Evolutionary conservation across 75 land plant genomes (phyloP).

Genomic region (Gnetum montanum): DNA sequence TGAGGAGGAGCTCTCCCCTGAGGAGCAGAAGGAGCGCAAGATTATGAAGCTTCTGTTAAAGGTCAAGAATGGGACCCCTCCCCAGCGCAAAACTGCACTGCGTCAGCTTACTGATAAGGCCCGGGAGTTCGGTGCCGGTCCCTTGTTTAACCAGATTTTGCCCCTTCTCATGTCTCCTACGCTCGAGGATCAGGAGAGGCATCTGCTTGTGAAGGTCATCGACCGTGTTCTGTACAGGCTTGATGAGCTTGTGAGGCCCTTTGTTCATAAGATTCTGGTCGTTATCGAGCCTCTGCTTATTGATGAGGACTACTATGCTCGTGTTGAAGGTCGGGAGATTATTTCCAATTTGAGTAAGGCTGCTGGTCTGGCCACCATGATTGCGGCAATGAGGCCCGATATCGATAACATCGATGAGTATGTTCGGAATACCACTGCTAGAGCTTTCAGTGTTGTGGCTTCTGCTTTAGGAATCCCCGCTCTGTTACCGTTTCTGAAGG

Average conservation of each 20-base stretch:
- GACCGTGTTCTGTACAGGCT: constrained; percentile 88
- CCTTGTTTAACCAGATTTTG: constrained; percentile 81
- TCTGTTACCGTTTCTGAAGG: constrained; percentile 87
- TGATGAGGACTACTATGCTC: constrained; percentile 98
- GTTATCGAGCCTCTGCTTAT: constrained; percentile 94
- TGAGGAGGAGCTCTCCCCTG: constrained; percentile 88
- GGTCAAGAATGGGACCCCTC: constrained; percentile 98
- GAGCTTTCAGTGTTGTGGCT: constrained; percentile 98
- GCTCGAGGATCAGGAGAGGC: constrained; percentile 92
- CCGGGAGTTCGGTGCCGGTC: constrained; percentile 93
- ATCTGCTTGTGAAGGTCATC: constrained; percentile 92
- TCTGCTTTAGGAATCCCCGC: constrained; percentile 97
- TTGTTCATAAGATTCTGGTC: constrained; percentile 93
- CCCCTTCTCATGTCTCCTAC: constrained; percentile 97
- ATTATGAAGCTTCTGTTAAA: constrained; percentile 95
- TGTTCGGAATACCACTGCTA: constrained; percentile 93
- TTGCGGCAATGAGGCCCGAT: constrained; percentile 99
- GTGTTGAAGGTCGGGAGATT: constrained; percentile 94
- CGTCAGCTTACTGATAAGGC: constrained; percentile 96
- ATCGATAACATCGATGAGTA: constrained; percentile 99
- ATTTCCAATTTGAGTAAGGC: constrained; percentile 96
- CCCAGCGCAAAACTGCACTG: constrained; percentile 90
- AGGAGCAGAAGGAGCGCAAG: constrained; percentile 96
- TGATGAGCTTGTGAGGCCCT: constrained; percentile 93
- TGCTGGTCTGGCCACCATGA: constrained; percentile 97